Evolutionary conservation across 495 filamentous ascomycete species (phyloP), one percentile per base, ranked within the genome.

Genomic region (Staphylotrichum tortipilum): DNA sequence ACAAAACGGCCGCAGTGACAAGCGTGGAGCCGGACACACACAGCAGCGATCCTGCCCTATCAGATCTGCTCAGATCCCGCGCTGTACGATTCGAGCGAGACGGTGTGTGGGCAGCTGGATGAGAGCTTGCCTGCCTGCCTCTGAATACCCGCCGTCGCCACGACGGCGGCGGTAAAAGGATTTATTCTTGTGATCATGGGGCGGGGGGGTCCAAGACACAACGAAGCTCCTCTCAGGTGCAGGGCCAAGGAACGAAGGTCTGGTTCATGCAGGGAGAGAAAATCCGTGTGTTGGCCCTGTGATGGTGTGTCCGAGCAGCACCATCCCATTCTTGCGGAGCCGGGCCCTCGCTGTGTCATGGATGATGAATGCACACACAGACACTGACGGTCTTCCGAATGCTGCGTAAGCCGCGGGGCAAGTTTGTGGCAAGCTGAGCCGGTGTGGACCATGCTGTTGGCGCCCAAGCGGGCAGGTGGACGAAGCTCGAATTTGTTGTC

Each of bases 221-320:
- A n/a, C n/a, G n/a, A n/a, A n/a, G n/a, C 23, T 22, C 36, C 36
- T 6, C 7, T 39, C 34, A 4, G 19, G 14, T 11, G 36, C 36
- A 41, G 22, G 22, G 22, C 8, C 34, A 49, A 26, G 23, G 15
- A 37, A n/a, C n/a, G n/a, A 18, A 33, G 51, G 49, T 49, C 46
- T 49, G 26, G 30, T 24, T 44, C 52, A 33, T 54, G 52, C 40
- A 45, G 39, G 7, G 44, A 33, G 46, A 17, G 35, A n/a, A n/a
- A n/a, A 48, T 49, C 50, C 45, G 28, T 45, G 44, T 49, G 45
- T 45, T n/a, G 19, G 36, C 23, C 35, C 31, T 39, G 39, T 44
- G 41, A 31, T n/a, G 18, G 33, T n/a, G n/a, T 44, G 17, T 7
- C 18, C 26, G 22, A 31, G 28, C 40, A 18, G 15, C 40, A n/a